Percentiles rank a stretch among this genome's conserved stretches.
These are phyloP conservation scores for Escallonia rubra DNA, from an alignment of 129 eudicot genomes.

Conservation along the genomic window DNA sequence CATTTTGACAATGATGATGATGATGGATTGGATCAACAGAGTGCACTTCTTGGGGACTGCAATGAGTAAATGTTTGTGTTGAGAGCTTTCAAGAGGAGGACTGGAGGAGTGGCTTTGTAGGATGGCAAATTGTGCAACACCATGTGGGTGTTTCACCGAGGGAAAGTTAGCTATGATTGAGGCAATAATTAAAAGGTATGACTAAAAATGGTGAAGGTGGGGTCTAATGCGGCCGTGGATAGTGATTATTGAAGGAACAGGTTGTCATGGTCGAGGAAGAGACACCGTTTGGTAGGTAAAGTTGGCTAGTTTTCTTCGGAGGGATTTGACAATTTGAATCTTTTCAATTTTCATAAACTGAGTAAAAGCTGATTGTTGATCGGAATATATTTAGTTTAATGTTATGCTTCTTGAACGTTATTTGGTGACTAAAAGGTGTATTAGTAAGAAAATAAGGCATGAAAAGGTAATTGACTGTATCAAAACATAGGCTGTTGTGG, in stretches of 20 bases:
- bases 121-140: neutral
- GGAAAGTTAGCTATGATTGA: neutral
- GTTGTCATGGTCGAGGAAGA: constrained; percentile 19
- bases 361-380: no score
- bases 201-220: constrained; percentile 1
- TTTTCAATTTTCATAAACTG: no score
- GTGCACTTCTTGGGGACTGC: constrained; percentile 20
- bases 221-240: constrained; percentile 7
- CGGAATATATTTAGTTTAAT: no score
- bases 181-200: neutral
- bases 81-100: neutral
- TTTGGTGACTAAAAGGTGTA: no score
- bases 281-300: constrained; percentile 12
- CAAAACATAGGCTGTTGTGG: no score
- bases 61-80: constrained; percentile 15
- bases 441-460: no score
- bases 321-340: no score
- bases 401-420: no score
- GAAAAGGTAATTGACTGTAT: no score
- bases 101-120: constrained; percentile 4
- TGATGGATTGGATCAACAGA: constrained; percentile 8
- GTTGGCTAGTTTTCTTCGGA: neutral
- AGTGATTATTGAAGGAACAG: constrained; percentile 21
- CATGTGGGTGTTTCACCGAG: neutral
- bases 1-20: constrained; percentile 13